Conservation (phyloP, 768 basidiomycete species). For the Leccinum variicolor region DNA sequence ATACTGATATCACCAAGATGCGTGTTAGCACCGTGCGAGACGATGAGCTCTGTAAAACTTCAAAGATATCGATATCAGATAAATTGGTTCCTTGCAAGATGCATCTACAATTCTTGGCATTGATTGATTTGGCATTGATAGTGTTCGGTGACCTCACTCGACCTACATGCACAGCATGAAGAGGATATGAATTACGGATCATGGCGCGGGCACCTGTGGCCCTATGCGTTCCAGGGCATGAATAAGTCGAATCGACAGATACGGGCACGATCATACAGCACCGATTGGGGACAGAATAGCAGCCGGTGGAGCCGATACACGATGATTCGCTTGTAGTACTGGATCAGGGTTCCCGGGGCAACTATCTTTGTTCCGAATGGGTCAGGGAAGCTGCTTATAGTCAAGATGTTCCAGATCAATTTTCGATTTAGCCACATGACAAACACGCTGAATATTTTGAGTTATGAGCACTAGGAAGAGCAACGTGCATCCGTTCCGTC, state of each 20-base stretch:
- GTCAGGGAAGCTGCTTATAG: constrained; percentile 25
- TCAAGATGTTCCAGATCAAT: constrained; percentile 17
- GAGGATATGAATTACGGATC: constrained; percentile 2
- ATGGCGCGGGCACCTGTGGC: neutral
- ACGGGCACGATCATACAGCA: constrained; percentile 2
- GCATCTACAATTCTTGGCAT: neutral
- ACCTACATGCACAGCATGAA: neutral
- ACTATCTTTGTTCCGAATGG: constrained; percentile 25
- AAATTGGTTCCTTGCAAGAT: constrained; percentile 1
- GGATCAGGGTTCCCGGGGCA: constrained; percentile 21
- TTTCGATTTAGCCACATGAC: constrained; percentile 29
- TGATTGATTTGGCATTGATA: constrained; percentile 1
- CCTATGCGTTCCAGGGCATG: neutral
- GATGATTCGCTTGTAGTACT: constrained; percentile 13
- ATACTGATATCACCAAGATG: constrained; percentile 8
- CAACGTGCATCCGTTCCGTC: constrained; percentile 17
- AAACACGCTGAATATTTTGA: constrained; percentile 20
- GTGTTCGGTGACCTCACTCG: neutral
- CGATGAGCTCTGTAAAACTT: neutral
- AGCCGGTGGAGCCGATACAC: constrained; percentile 21
- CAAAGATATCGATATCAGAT: constrained; percentile 9
- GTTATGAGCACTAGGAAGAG: constrained; percentile 11
- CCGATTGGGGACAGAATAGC: constrained; percentile 8
- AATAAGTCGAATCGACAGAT: constrained; percentile 5
- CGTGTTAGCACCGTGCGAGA: constrained; percentile 12